Evolutionary conservation across 2,329 filamentous ascomycete genomes (phyloP), one percentile per base, ranked within the genome.

Genomic region (Fusarium longipes): DNA sequence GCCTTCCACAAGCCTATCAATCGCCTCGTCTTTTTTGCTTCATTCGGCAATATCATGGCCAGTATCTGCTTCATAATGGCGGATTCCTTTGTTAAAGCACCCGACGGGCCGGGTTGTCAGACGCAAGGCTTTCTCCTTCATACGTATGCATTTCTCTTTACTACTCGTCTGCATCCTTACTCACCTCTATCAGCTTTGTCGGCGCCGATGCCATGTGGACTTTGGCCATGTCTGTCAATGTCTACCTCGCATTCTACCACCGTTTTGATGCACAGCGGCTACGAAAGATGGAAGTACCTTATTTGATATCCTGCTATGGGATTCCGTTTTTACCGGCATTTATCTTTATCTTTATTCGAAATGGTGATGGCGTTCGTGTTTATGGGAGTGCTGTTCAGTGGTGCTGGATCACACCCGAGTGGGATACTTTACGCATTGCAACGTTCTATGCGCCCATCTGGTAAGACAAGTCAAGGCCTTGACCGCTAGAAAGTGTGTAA

Each of bases 61-160:
- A 59, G 56, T 2, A 42, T 59, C 17, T 59, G 56, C 53, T 59
- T 59, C 7, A 58, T 59, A 7, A 42, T 59, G 42, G 56, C 56
- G 0, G 56, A 59, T 25, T 58, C 53, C 2, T 58, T 59, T 8
- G 18, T 59, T 8, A 30, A 58, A 3, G 12, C 30, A 0, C 56
- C 53, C 3, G 9, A 58, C 12, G 53, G 35, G 5, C 35, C 56
- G 1, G 56, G 53, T 2, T 59, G 56, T 3, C 56, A 59, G 11
- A 49, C n/a, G 15, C 56, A 58, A 1, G 56, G 33, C 0, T 59
- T 59, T 8, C 12, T 59, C 2, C 53, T 59, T 8, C 53, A 59
- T 3, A 59, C 56, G 56, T 49, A 49, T 0, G 42, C 32, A 15
- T 9, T 1, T 5, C 2, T 1, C 5, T 8, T 29, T 8, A 7